A percentile compares a stretch with the other conserved stretches of the same genome.
Conservation (phyloP, 805 yeast genomes). For the Saccharomycopsis amapae region DNA sequence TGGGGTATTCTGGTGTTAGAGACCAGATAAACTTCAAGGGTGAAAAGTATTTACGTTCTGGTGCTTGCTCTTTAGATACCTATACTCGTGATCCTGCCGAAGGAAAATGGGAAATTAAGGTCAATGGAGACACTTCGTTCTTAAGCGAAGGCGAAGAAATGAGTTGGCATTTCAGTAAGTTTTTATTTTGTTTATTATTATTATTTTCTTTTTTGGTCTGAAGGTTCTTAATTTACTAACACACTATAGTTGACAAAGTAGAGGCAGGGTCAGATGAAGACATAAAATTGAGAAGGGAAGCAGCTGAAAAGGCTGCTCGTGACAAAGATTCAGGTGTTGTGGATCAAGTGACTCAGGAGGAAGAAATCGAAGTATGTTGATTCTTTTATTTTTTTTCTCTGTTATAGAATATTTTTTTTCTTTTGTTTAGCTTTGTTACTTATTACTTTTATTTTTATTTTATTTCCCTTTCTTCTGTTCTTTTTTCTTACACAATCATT, state of each 20-base stretch:
- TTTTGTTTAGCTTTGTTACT: not conserved
- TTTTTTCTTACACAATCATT: constrained; percentile 1
- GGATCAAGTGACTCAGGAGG: no score
- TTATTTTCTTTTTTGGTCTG: constrained; percentile 1
- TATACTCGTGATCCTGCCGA: constrained; percentile 33
- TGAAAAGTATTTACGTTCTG: constrained; percentile 56
- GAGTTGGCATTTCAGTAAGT: constrained; percentile 79
- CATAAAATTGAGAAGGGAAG: constrained; percentile 46
- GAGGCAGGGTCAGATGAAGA: constrained; percentile 93
- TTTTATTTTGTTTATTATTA: constrained; percentile 2
- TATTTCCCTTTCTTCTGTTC: constrained; percentile 1
- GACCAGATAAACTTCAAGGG: constrained; percentile 41
- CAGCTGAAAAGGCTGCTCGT: constrained; percentile 18
- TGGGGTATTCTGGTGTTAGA: constrained; percentile 44
- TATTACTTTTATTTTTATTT: not conserved
- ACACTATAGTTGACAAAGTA: constrained; percentile 36
- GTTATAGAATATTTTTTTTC: not conserved
- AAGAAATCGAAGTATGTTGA: constrained; percentile 22
- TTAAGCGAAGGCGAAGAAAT: constrained; percentile 78
- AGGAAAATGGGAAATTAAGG: constrained; percentile 49
- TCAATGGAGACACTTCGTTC: constrained; percentile 71
- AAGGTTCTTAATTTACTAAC: constrained; percentile 8
- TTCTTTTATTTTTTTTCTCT: not conserved
- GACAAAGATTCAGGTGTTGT: not conserved
- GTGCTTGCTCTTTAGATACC: constrained; percentile 78